These are phyloP conservation scores for Penicillium psychrofluorescens DNA, from an alignment of 495 filamentous ascomycete genomes.

Conservation along the genomic window DNA sequence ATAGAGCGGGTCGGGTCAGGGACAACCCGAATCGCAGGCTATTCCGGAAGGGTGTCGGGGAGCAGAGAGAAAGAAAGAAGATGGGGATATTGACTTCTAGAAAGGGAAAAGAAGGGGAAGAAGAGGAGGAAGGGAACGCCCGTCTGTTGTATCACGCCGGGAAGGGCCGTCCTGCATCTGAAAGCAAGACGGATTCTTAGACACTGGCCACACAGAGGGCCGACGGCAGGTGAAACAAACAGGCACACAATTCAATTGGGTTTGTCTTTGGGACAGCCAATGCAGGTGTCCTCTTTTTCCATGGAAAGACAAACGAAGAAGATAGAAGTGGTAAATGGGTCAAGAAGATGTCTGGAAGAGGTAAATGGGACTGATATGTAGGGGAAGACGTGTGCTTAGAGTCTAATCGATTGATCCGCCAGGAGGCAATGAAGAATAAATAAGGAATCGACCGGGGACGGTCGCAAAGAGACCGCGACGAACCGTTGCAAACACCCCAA, in stretches of 20 bases:
- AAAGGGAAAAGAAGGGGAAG: constrained; percentile 14
- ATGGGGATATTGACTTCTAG: not conserved
- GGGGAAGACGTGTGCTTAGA: no score
- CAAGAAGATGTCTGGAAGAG: not conserved
- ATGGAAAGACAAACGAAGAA: no score
- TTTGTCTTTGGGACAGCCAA: no score
- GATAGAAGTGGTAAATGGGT: no score
- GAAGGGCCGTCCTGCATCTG: constrained; percentile 4
- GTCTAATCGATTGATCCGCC: no score
- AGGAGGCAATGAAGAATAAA: no score
- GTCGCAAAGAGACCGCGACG: no score
- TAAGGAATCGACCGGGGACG: no score
- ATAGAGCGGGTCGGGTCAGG: constrained; percentile 2
- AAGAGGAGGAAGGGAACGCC: constrained; percentile 3
- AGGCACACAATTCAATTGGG: constrained; percentile 4
- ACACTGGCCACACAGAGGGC: constrained; percentile 1
- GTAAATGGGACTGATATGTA: no score
- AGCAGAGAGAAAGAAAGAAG: constrained; percentile 13
- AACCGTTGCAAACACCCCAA: no score
- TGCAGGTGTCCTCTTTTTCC: no score
- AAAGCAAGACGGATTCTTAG: constrained; percentile 3
- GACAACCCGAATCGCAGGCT: not conserved
- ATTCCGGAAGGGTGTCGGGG: constrained; percentile 5
- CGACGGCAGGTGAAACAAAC: constrained; percentile 11
- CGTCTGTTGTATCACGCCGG: constrained; percentile 8